A percentile compares a stretch with the other conserved stretches of the same genome.
phyloP scores from a whole-genome alignment of 202 grass and related monocot species.

The Zizania palustris region DNA sequence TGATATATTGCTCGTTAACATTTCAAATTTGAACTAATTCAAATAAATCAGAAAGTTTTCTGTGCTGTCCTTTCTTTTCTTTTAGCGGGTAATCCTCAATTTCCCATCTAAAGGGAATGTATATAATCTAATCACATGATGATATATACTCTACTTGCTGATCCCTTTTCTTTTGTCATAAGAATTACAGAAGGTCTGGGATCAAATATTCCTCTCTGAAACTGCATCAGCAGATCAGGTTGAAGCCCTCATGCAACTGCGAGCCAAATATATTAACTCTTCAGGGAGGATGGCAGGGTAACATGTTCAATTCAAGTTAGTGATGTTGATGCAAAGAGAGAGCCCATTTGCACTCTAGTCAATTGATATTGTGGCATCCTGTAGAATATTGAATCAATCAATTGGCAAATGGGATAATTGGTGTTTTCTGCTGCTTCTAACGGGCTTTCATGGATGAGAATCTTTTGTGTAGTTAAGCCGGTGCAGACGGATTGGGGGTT shows the following conservation, averaged over 20 bases:
- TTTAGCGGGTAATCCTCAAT: too few species aligned
- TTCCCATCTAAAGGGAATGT: too few species aligned
- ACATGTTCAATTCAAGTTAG: slow-evolving; percentile 16
- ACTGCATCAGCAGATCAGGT: slow-evolving; percentile 33
- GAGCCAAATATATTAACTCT: slow-evolving; percentile 49
- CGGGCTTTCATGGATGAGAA: neutral
- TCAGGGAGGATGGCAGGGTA: slow-evolving; percentile 54
- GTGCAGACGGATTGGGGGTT: neutral
- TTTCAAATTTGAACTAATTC: too few species aligned
- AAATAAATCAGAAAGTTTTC: too few species aligned
- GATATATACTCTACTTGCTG: neutral
- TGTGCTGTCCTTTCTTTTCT: too few species aligned
- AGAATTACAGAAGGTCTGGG: slow-evolving; percentile 70
- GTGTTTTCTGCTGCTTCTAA: too few species aligned
- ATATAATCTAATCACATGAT: too few species aligned
- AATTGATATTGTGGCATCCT: neutral
- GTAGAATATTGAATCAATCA: neutral
- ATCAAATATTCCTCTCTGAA: slow-evolving; percentile 59
- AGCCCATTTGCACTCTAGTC: neutral
- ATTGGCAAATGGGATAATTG: too few species aligned
- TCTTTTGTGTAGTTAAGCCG: neutral
- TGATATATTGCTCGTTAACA: too few species aligned
- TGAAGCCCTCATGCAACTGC: slow-evolving; percentile 50
- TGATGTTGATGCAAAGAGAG: slow-evolving; percentile 25
- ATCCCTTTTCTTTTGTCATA: neutral